Base-by-base conservation (phyloP, 768 basidiomycete genomes). In the Russula lepida region DNA sequence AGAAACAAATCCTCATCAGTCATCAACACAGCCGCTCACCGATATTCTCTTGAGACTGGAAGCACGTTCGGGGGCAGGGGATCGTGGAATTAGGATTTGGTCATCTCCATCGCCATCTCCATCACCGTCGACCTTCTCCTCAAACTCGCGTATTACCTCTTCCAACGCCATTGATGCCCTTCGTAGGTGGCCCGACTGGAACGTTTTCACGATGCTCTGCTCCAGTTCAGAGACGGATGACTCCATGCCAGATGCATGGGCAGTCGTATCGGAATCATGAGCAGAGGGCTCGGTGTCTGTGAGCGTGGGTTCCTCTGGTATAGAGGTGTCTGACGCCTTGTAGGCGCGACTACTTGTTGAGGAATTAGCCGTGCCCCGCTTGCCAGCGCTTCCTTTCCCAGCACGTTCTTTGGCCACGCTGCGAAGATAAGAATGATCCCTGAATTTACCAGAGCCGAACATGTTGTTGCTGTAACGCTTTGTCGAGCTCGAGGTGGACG, bases 391-490 rank as follows among this genome's bases (percentile, higher is more conserved):
- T 62, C 74, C 75, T 53, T 43, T 57, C 6, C 17, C 28, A 30
- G 58, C 37, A 67, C 74, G 77, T 63, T 72, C 62, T 19, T 77
- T 78, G 23, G 76, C 68, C 54, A 79, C 77, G 69, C 77, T 81
- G 61, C 84, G 82, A 67, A 88, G 71, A 71, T 91, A 88, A 11
- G 77, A 76, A 69, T 89, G 83, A 71, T 92, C 90, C 58, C 85
- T 79, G 67, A 90, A 78, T 58, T 84, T 81, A n/a, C 85, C 84
- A 19, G 90, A 92, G 50, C 88, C 85, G 64, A 92, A 92, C 53
- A 93, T 76, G 68, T 92, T 92, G 71, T 92, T 92, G 76, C 89
- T 91, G 71, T 88, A 88, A 49, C 90, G 82, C 73, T 88, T 86
- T 58, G 77, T 74, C 43, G 81, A 81, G 35, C 60, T 66, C 71